Percentiles rank a stretch among this genome's conserved stretches.
These are phyloP conservation scores for Suillus decipiens DNA, from an alignment of 768 basidiomycete species.

Conservation along the genomic window DNA sequence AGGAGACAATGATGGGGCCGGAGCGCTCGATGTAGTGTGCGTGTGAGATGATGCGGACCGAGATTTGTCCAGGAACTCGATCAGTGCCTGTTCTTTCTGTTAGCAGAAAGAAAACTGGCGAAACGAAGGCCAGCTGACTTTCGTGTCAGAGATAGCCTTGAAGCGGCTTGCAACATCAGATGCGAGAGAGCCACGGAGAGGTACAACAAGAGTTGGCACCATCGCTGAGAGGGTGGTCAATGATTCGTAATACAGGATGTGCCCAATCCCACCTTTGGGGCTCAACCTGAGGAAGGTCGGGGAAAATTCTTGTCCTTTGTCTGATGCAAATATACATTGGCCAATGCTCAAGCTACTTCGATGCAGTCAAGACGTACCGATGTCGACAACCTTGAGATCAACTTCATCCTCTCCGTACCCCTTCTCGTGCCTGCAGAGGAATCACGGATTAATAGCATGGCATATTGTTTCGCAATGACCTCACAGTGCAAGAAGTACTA, in stretches of 20 bases:
- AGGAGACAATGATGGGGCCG: constrained; percentile 75
- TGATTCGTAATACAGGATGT: constrained; percentile 13
- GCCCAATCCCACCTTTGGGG: constrained; percentile 53
- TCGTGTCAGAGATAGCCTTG: constrained; percentile 75
- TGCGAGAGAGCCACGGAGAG: constrained; percentile 69
- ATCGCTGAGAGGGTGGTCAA: constrained; percentile 49
- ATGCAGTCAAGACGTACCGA: constrained; percentile 39
- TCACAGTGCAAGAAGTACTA: constrained; percentile 61
- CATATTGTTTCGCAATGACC: constrained; percentile 19
- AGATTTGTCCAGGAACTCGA: constrained; percentile 83
- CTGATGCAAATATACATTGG: constrained; percentile 34
- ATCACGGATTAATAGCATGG: constrained; percentile 10
- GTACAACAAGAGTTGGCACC: constrained; percentile 85
- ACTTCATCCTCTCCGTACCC: constrained; percentile 82
- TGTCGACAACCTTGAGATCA: constrained; percentile 66
- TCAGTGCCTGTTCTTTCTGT: constrained; percentile 52
- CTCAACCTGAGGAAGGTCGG: constrained; percentile 79
- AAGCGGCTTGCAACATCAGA: constrained; percentile 76
- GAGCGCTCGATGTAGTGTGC: constrained; percentile 68
- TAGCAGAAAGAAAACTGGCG: not conserved
- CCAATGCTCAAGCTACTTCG: not conserved
- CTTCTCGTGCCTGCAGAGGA: constrained; percentile 62
- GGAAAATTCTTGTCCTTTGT: constrained; percentile 77
- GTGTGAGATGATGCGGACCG: constrained; percentile 68
- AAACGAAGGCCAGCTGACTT: constrained; percentile 41